Base-by-base conservation (phyloP, 2,329 filamentous ascomycete species). In the Cercospora canescens region DNA sequence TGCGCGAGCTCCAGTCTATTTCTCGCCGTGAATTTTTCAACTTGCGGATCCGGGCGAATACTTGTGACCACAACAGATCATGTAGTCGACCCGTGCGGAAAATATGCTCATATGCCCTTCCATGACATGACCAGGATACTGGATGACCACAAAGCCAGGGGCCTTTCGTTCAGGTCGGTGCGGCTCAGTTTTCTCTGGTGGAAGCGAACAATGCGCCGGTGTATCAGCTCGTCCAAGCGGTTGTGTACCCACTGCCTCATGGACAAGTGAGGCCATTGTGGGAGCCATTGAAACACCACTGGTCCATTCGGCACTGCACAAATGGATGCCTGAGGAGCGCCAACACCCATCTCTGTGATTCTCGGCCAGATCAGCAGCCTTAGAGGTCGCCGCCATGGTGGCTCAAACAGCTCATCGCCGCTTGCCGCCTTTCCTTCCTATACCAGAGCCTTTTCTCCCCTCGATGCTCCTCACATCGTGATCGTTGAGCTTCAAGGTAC, bases 401-500 rank as follows among this genome's bases (percentile, higher is more conserved):
- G 32, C 52, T 16, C 24, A 9, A 18, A 30, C 7, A 56, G 28
- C n/a, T 63, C 62, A 63, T 35, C 62, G 28, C 54, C 62, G 50
- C 54, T 59, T 63, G 2, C 62, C 54, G 9, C 62, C 54, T 41
- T 39, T 59, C 28, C 21, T 59, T 2, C 52, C 52, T 16, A 16
- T 21, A 39, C 39, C 54, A 52, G 54, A 37, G 24, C 41, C 11
- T 14, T n/a, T 58, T n/a, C 59, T 55, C 2, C 88, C 88, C 73
- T 91, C 86, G 68, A 95, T 92, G 63, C 85, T 86, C 71, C 81
- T 83, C 7, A 97, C 86, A 79, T 98, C 94, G 72, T 85, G 86
- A 75, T 90, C 88, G 75, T 89, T 96, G 73, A 98, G 79, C 69
- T 85, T 90, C 81, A 98, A 79, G 75, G 91, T 91, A 0, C 93